Evolutionary conservation across 2,329 filamentous ascomycete genomes (phyloP).

Genomic region (Aspergillus eucalypticola): DNA sequence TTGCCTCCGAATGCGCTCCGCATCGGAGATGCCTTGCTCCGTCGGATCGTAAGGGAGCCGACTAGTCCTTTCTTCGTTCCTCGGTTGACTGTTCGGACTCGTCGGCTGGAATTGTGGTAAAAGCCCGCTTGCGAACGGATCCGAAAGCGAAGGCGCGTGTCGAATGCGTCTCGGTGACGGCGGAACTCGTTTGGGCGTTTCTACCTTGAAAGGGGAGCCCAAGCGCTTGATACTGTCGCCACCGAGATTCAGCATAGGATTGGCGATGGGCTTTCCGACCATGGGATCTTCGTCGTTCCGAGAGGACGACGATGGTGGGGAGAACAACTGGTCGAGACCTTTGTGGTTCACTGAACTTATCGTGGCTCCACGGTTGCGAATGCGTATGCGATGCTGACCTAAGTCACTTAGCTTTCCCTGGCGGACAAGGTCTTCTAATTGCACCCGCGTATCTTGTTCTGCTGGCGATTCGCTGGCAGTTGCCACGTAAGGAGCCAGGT

Average conservation of each 20-base stretch:
- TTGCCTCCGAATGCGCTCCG: conserved; percentile 42
- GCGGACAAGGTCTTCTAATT: conserved; percentile 51
- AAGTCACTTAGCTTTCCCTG: conserved; percentile 46
- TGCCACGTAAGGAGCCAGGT: conserved; percentile 39
- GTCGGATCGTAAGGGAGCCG: conserved; percentile 33
- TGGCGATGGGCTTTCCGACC: conserved; percentile 24
- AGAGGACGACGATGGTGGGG: conserved; percentile 46
- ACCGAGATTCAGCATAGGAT: conserved; percentile 35
- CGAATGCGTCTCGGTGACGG: conserved; percentile 33
- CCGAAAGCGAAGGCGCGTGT: conserved; percentile 47
- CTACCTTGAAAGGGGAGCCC: conserved; percentile 50
- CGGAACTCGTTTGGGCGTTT: conserved; percentile 37
- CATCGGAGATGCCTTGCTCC: conserved; percentile 40
- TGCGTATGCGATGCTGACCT: conserved; percentile 58
- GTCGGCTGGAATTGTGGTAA: conserved; percentile 22
- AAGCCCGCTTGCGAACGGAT: conserved; percentile 42
- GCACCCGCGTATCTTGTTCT: conserved; percentile 60
- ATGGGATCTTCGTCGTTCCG: conserved; percentile 26
- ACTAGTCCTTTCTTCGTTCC: conserved; percentile 16
- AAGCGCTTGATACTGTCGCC: conserved; percentile 47
- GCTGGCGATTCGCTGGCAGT: conserved; percentile 45
- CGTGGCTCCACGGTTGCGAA: conserved; percentile 63
- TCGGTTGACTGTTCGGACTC: conserved; percentile 17
- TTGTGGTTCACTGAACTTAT: conserved; percentile 57
- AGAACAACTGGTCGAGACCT: conserved; percentile 57